A percentile compares a stretch with the other conserved stretches of the same genome.
These are phyloP conservation scores for Penicillium brevicompactum DNA, from an alignment of 2,329 filamentous ascomycete genomes.

Conservation along the genomic window DNA sequence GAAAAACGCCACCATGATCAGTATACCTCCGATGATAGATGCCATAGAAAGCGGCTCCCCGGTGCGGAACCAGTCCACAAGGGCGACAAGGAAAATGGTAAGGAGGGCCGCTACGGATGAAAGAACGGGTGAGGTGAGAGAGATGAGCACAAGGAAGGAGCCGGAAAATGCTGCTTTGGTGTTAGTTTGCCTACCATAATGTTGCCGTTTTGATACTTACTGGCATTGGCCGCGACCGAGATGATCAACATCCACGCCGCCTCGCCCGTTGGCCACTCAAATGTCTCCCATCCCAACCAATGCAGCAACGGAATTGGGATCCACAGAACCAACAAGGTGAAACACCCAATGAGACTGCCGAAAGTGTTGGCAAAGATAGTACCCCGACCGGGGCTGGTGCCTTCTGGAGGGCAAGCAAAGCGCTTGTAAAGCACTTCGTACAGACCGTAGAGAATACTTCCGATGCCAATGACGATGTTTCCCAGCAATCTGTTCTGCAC, in stretches of 20 bases:
- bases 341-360: slow-evolving; percentile 80
- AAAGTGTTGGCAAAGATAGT: slow-evolving; percentile 96
- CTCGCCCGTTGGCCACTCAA: slow-evolving; percentile 76
- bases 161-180: slow-evolving; percentile 71
- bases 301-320: slow-evolving; percentile 86
- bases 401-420: slow-evolving; percentile 88
- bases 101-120: slow-evolving; percentile 89
- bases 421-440: slow-evolving; percentile 98
- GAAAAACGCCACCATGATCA: slow-evolving; percentile 88
- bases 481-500: slow-evolving; percentile 73
- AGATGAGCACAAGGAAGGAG: slow-evolving; percentile 89
- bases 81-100: slow-evolving; percentile 94
- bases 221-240: slow-evolving; percentile 83
- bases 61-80: slow-evolving; percentile 85
- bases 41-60: slow-evolving; percentile 74
- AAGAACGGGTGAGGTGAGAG: slow-evolving; percentile 86
- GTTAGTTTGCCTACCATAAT: slow-evolving; percentile 1
- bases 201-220: slow-evolving; percentile 43
- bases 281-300: slow-evolving; percentile 73
- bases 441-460: slow-evolving; percentile 89
- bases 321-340: slow-evolving; percentile 88
- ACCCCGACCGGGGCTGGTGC: slow-evolving; percentile 78
- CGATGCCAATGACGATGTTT: slow-evolving; percentile 88
- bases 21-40: slow-evolving; percentile 75
- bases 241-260: slow-evolving; percentile 79